Base-by-base conservation (phyloP, 305 asterid genomes). In the Fraxinus greggii region DNA sequence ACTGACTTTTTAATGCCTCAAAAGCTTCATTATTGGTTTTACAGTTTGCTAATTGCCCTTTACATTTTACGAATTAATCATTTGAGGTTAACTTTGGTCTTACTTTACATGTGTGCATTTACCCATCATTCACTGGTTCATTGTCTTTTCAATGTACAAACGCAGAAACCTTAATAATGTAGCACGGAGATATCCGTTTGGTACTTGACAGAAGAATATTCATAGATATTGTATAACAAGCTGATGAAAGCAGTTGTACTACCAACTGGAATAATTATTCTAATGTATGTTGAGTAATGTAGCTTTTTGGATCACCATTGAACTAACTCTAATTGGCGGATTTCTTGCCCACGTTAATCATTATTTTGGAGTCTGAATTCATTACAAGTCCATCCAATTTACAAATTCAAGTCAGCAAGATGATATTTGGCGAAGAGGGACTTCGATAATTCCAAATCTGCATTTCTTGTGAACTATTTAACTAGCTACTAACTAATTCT, bases 21-120 rank as follows among this genome's bases (percentile, higher is more conserved):
- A 87, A 86, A 83, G 85, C 85, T 87, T 87, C 88, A 72, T 85
- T 69, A 74, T 85, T 79, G 75, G 79, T 80, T 78, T 72, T 8
- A 72, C 79, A 79, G 87, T 83, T 87, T 86, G 83, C 83, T 78
- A 77, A 72, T 76, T 80, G 23, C 76, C 69, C 86, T 85, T 87
- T 84, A 76, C 40, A 54, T 56, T 76, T 13, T 48, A 72, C 28
- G 19, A 89, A 86, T 84, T 79, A 17, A 76, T 73, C 23, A 35
- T 78, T 79, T 81, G 82, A 84, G 78, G 42, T 84, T 59, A 21
- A 8, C 28, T 21, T 21, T 0, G 12, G 29, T 59, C 28, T 36
- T 36, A 38, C 45, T 38, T 45, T 45, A 45, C 56, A 32, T 32
- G 35, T 32, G 35, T 32, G 35, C 35, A 32, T 32, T 36, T 36